phyloP scores from a whole-genome alignment of 2,329 filamentous ascomycete genomes.

The Diaporthe citri region DNA sequence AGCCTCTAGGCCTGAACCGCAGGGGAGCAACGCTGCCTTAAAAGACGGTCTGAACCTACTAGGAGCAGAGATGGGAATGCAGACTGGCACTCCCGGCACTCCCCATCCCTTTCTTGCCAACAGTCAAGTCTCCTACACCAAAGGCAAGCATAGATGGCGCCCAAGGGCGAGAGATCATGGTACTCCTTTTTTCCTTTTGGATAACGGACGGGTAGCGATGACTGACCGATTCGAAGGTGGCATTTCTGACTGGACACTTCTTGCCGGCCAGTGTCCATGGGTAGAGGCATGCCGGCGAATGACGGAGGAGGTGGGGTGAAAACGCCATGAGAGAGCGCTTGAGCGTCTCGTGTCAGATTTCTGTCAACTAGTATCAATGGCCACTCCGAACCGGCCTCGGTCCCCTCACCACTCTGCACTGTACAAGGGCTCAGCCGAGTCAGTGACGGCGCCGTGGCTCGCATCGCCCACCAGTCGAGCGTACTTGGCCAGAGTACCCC shows the following conservation, averaged over 20 bases:
- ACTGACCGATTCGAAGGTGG: not conserved
- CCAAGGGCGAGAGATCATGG: not conserved
- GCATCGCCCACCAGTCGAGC: constrained; percentile 89
- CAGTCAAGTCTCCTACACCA: no score
- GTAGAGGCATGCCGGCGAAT: constrained; percentile 32
- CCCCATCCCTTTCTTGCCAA: not conserved
- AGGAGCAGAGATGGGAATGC: not conserved
- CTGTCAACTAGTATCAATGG: not conserved
- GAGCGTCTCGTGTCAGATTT: not conserved
- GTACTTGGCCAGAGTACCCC: constrained; percentile 92
- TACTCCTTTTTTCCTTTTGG: not conserved
- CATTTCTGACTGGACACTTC: not conserved
- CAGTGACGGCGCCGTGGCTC: constrained; percentile 90
- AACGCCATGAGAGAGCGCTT: not conserved
- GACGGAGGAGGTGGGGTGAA: not conserved
- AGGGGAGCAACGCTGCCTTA: not conserved
- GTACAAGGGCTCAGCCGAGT: constrained; percentile 56
- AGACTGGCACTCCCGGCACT: not conserved
- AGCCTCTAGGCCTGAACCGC: not conserved
- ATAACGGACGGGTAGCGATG: not conserved
- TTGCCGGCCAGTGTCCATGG: not conserved
- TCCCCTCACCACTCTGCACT: constrained; percentile 40
- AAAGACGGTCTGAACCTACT: not conserved
- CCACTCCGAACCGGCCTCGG: not conserved
- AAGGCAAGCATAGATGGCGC: not conserved